Conservation (phyloP, 192 early-diverging fungal species). For the Dissophora ornata region DNA sequence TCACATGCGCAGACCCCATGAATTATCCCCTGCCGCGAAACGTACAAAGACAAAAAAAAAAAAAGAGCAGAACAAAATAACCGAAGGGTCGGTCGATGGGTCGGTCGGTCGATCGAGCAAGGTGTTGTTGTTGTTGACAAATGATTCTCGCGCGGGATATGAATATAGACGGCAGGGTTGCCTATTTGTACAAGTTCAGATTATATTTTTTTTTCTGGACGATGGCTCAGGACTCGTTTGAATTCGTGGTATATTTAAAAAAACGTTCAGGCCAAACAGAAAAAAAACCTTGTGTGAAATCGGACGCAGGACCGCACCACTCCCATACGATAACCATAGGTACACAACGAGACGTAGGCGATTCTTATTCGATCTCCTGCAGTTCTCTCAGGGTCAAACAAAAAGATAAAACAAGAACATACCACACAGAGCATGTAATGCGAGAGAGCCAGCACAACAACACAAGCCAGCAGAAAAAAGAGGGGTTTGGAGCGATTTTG, state of each 20-base stretch:
- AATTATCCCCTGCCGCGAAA: too few relatives aligned
- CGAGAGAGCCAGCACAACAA: neutral
- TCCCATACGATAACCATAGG: too few relatives aligned
- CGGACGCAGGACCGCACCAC: slow-evolving; percentile 37
- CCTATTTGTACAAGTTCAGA: too few relatives aligned
- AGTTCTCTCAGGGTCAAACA: slow-evolving; percentile 3
- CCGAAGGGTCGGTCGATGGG: too few relatives aligned
- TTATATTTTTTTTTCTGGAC: slow-evolving; percentile 30
- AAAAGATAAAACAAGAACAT: neutral
- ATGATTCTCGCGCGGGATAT: neutral
- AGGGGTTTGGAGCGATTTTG: neutral
- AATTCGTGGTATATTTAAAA: slow-evolving; percentile 15
- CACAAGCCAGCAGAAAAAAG: too few relatives aligned
- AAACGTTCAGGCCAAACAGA: neutral
- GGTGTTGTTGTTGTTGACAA: too few relatives aligned
- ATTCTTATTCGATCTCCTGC: too few relatives aligned
- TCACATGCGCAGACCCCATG: too few relatives aligned
- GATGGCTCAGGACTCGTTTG: slow-evolving; percentile 60
- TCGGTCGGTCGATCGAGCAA: too few relatives aligned
- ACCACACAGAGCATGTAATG: neutral
- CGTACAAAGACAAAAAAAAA: too few relatives aligned
- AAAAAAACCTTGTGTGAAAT: slow-evolving; percentile 33
- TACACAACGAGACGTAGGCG: neutral
- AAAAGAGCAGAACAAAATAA: too few relatives aligned
- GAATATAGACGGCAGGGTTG: too few relatives aligned